Conservation (phyloP, 345 rosid species). For the Corchorus olitorius region DNA sequence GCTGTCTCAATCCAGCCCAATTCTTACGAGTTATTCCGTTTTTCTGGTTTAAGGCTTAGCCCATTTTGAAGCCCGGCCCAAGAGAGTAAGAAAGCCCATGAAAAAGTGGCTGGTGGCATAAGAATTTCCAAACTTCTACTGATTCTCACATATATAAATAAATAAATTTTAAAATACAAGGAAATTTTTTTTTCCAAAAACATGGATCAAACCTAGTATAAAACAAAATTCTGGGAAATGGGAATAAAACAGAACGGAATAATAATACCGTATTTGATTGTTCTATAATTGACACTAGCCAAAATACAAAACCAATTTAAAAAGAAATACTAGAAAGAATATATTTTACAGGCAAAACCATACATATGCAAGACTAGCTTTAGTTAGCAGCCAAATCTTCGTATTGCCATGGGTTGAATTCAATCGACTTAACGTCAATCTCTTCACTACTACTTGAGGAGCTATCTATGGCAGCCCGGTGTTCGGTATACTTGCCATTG, state of each 20-base stretch:
- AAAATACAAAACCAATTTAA: conserved; percentile 1
- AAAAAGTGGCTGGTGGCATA: too few species aligned
- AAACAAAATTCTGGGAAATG: not conserved
- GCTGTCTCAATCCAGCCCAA: too few species aligned
- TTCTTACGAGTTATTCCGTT: too few species aligned
- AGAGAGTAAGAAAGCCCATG: too few species aligned
- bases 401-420: conserved; percentile 80
- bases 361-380: not conserved
- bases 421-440: conserved; percentile 36
- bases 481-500: conserved; percentile 68
- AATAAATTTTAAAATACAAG: not conserved
- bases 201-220: not conserved
- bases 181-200: not conserved
- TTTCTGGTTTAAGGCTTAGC: too few species aligned
- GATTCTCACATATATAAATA: too few species aligned
- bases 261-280: not conserved
- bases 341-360: conserved; percentile 1
- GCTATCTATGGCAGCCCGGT: conserved; percentile 51
- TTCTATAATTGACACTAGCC: conserved; percentile 1
- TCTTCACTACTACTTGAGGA: conserved; percentile 45
- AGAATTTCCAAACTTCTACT: too few species aligned
- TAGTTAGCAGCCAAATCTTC: conserved; percentile 37
- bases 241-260: not conserved
- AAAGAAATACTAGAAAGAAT: not conserved
- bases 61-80: too few species aligned